Evolutionary conservation across 1,284 basidiomycete species (phyloP).

Genomic region (Hemileia vastatrix): DNA sequence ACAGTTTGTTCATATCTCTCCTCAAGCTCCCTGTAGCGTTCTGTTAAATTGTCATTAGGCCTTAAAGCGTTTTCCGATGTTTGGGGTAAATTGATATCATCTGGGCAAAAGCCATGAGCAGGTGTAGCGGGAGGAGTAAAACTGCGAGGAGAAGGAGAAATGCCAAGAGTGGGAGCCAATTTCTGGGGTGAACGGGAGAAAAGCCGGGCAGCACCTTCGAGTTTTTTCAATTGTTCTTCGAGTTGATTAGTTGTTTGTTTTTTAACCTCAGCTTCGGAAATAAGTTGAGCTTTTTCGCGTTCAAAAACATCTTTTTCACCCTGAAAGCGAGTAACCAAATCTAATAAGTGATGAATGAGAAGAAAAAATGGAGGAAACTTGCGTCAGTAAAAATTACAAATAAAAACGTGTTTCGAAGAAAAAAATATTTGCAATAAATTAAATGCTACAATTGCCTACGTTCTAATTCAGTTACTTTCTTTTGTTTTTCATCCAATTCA

Average conservation of each 20-base stretch:
- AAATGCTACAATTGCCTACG: too few species aligned
- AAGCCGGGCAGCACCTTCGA: slow-evolving; percentile 28
- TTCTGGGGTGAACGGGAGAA: not conserved
- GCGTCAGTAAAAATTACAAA: not conserved
- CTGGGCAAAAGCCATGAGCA: not conserved
- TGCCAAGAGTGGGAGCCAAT: not conserved
- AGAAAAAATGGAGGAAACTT: not conserved
- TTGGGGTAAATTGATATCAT: not conserved
- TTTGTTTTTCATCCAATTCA: slow-evolving; percentile 72
- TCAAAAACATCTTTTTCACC: too few species aligned
- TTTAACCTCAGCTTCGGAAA: slow-evolving; percentile 4
- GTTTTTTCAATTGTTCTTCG: slow-evolving; percentile 23
- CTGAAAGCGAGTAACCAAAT: too few species aligned
- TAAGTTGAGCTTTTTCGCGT: not conserved
- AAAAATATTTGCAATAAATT: too few species aligned
- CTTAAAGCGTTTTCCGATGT: slow-evolving; percentile 14
- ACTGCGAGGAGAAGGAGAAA: not conserved
- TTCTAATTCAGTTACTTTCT: slow-evolving; percentile 63
- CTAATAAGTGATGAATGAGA: not conserved
- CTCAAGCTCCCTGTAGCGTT: slow-evolving; percentile 26
- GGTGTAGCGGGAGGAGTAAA: slow-evolving; percentile 17
- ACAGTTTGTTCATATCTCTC: slow-evolving; percentile 59
- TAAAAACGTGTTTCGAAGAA: not conserved
- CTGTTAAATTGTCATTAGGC: slow-evolving; percentile 19
- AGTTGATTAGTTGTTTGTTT: slow-evolving; percentile 28